phyloP scores from a whole-genome alignment of 1,284 basidiomycete genomes.

The Hemileia vastatrix region DNA sequence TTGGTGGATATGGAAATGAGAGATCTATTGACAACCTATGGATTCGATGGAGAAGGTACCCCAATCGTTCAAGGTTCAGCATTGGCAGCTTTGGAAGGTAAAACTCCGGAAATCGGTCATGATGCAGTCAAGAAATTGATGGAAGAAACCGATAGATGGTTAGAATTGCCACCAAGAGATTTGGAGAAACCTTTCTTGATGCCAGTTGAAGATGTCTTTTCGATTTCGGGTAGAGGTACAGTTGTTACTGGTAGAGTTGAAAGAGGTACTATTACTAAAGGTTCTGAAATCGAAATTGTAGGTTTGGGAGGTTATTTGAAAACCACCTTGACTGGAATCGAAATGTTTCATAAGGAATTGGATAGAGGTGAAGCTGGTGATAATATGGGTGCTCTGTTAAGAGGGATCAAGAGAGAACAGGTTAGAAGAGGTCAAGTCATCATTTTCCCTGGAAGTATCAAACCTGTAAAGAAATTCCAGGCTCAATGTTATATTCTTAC shows the following conservation, averaged over 20 bases:
- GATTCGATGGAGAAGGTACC: slow-evolving; percentile 92
- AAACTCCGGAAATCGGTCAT: slow-evolving; percentile 68
- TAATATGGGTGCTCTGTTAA: slow-evolving; percentile 95
- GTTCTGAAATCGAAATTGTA: slow-evolving; percentile 85
- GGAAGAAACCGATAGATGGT: slow-evolving; percentile 81
- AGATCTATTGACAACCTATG: slow-evolving; percentile 69
- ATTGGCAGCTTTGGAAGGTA: slow-evolving; percentile 81
- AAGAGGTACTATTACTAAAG: slow-evolving; percentile 84
- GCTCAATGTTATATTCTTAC: slow-evolving; percentile 88
- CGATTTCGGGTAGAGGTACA: slow-evolving; percentile 94
- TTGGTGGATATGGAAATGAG: slow-evolving; percentile 99
- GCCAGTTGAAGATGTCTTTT: slow-evolving; percentile 94
- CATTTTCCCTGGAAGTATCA: slow-evolving; percentile 78
- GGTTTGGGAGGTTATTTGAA: slow-evolving; percentile 75
- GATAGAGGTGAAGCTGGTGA: slow-evolving; percentile 96
- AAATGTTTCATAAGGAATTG: slow-evolving; percentile 99
- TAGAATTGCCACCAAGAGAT: slow-evolving; percentile 88
- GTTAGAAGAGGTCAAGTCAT: slow-evolving; percentile 86
- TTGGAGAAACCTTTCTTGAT: slow-evolving; percentile 97
- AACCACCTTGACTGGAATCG: slow-evolving; percentile 91
- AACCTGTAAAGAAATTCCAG: slow-evolving; percentile 84
- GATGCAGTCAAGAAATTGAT: slow-evolving; percentile 76
- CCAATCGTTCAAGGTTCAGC: slow-evolving; percentile 95
- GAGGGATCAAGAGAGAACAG: slow-evolving; percentile 96
- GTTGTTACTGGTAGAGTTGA: slow-evolving; percentile 96